Conservation (phyloP, 164 flowering plant genomes). For the Sedum album region DNA sequence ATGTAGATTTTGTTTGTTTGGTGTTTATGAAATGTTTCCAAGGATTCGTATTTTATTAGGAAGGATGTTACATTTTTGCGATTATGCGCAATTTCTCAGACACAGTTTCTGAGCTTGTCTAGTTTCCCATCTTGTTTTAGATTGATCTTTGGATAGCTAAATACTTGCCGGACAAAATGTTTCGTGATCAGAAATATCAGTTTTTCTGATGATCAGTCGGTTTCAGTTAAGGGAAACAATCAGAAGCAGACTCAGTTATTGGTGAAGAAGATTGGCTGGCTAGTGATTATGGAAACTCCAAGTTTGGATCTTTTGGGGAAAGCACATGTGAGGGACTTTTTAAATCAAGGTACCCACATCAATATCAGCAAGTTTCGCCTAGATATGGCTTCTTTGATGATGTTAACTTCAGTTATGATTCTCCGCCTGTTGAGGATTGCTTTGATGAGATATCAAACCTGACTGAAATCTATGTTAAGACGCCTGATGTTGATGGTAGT, state of each 20-base stretch:
- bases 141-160: neutral
- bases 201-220: slow-evolving; percentile 15
- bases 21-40: neutral
- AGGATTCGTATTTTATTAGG: neutral
- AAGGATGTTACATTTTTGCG: neutral
- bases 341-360: slow-evolving; percentile 13
- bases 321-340: slow-evolving; percentile 7
- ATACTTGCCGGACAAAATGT: slow-evolving; percentile 8
- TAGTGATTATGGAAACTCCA: slow-evolving; percentile 11
- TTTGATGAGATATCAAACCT: slow-evolving; percentile 13
- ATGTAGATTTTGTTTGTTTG: neutral
- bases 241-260: slow-evolving; percentile 9
- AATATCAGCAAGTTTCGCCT: slow-evolving; percentile 13
- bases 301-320: slow-evolving; percentile 17
- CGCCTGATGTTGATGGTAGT: slow-evolving; percentile 6
- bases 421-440: slow-evolving; percentile 15
- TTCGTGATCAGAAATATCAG: slow-evolving; percentile 13
- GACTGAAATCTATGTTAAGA: slow-evolving; percentile 1
- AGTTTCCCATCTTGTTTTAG: neutral
- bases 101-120: neutral
- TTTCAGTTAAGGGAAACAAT: slow-evolving; percentile 9
- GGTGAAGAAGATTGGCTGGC: slow-evolving; percentile 17
- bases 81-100: neutral
- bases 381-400: slow-evolving; percentile 18
- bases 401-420: slow-evolving; percentile 12